Evolutionary conservation across 2,329 filamentous ascomycete species (phyloP).

Genomic region (Pseudopithomyces maydicus): DNA sequence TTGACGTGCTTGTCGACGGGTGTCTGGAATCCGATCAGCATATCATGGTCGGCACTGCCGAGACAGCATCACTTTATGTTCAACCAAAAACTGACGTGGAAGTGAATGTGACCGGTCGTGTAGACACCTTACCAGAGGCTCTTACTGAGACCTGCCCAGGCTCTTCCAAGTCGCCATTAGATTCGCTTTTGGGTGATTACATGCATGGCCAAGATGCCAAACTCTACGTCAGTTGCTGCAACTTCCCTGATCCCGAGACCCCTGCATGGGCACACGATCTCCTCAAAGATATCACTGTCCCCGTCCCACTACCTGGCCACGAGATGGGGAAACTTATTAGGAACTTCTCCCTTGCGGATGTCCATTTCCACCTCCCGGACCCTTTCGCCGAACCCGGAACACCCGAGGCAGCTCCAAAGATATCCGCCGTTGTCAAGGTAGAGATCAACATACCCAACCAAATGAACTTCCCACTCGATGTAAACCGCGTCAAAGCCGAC

Average conservation of each 20-base stretch:
- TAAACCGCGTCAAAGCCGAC: constrained; percentile 75
- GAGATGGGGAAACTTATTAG: constrained; percentile 82
- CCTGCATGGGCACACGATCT: constrained; percentile 84
- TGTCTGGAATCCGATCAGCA: constrained; percentile 73
- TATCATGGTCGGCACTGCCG: constrained; percentile 79
- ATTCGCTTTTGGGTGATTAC: constrained; percentile 79
- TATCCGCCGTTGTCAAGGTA: constrained; percentile 83
- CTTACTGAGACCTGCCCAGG: constrained; percentile 77
- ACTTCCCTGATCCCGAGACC: constrained; percentile 67
- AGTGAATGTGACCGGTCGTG: constrained; percentile 72
- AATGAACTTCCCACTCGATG: constrained; percentile 83
- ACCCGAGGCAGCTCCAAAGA: constrained; percentile 73
- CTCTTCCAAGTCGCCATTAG: constrained; percentile 79
- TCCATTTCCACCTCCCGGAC: constrained; percentile 84
- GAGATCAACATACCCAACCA: constrained; percentile 79
- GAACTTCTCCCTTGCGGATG: constrained; percentile 84
- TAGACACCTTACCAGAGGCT: constrained; percentile 74
- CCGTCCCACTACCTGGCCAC: constrained; percentile 81
- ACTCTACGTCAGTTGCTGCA: constrained; percentile 81
- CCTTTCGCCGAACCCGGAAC: constrained; percentile 76
- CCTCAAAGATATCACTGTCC: constrained; percentile 79
- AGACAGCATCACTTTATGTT: constrained; percentile 70
- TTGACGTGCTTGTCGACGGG: constrained; percentile 83
- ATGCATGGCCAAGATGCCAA: constrained; percentile 79
- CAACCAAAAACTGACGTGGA: constrained; percentile 70